phyloP scores from a whole-genome alignment of 306 rosid species.

The Datisca glomerata region DNA sequence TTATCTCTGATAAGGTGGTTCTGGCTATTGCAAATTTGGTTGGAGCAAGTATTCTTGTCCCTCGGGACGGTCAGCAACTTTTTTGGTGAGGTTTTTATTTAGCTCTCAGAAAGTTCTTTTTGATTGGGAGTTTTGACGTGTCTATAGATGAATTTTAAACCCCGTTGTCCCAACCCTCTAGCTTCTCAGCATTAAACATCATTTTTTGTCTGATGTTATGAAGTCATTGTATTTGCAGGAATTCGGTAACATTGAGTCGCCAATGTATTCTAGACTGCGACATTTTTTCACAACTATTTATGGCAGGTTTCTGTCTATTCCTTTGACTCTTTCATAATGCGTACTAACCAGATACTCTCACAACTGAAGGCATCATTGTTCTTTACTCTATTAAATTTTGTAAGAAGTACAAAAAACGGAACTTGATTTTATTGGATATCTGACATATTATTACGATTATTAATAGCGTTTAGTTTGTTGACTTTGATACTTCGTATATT shows the following conservation, averaged over 20 bases:
- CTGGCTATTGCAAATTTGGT: conserved; percentile 94
- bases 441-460: background rate
- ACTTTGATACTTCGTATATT: background rate
- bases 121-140: too few relatives aligned
- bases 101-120: background rate
- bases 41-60: conserved; percentile 67
- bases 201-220: too few relatives aligned
- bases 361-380: background rate
- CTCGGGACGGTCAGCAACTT: conserved; percentile 61
- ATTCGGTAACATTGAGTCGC: conserved; percentile 80
- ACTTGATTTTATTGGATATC: conserved; percentile 4
- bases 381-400: background rate
- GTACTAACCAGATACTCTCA: background rate
- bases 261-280: conserved; percentile 68
- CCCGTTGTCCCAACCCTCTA: too few relatives aligned
- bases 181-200: too few relatives aligned
- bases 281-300: conserved; percentile 62
- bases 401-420: background rate
- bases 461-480: background rate
- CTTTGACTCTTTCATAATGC: background rate
- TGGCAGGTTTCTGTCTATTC: conserved; percentile 39
- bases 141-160: too few relatives aligned
- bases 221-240: conserved; percentile 38
- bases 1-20: conserved; percentile 50
- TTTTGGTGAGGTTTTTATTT: conserved; percentile 40